Base-by-base conservation (phyloP, 495 filamentous ascomycete species). In the Penicillium nucicola region DNA sequence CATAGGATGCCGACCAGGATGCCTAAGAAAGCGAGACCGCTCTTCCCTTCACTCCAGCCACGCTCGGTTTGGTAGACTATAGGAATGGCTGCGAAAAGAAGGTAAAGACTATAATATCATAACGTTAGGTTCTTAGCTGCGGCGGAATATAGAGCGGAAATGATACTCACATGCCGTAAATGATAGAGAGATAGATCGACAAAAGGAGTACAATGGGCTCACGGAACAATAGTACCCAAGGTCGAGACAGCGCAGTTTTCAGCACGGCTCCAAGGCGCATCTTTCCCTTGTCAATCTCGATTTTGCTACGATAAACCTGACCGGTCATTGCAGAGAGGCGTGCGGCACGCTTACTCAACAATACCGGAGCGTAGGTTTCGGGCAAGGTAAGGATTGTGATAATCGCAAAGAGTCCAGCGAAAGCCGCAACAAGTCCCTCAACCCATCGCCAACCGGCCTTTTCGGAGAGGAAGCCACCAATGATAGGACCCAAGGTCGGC, bases 71-170 rank as follows among this genome's bases (percentile, higher is more conserved):
- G 56, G 58, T 77, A 87, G 13, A 86, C 72, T 17, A 55, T 47
- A 5, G 81, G 75, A 60, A 86, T 79, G 19, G 83, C 84, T 1
- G 81, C 82, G 66, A 87, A 84, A 34, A 88, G 72, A 9, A 89
- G 70, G 61, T 88, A 89, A 0, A 87, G 65, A 13, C 83, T 77
- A 10, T 28, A 28, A 28, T 8, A 28, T 9, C 25, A 28, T 9
- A 28, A 28, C 25, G 25, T 28, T 8, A 28, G 25, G 0, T 28
- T 28, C 5, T 28, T 5, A 9, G n/a, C 1, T 28, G 25, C 0
- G 25, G 6, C 25, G 7, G 25, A 28, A n/a, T n/a, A n/a, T n/a
- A n/a, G 10, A 4, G 7, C 10, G 25, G 7, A 28, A 9, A 28
- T 28, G 25, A 28, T 9, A 28, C 25, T 28, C 10, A 28, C 25